Evolutionary conservation across 164 flowering plant species (phyloP), one percentile per base, ranked within the genome.

Genomic region (Dillenia turbinata): DNA sequence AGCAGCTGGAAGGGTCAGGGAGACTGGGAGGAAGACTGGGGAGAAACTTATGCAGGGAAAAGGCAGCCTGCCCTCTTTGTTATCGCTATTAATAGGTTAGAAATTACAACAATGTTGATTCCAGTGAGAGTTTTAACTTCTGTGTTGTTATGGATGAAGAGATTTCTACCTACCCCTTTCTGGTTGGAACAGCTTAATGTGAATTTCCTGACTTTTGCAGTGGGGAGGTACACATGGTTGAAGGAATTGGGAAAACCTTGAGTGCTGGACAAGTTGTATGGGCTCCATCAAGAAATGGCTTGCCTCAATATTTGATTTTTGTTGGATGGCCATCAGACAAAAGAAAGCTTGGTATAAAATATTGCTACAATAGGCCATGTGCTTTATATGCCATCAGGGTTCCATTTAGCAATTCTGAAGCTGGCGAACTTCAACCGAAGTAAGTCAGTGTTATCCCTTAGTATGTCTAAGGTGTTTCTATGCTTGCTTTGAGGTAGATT

Each of bases 201-300:
- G 56, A 62, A 40, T 46, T 69, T 52, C 44, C 9, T 53, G 26
- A 69, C 2, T 51, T 67, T 47, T 74, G 47, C 86, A 95, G 99
- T 79, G 99, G 96, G 65, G 86, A 84, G 58, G 89, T 82, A 44
- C 81, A 66, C 45, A 66, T 71, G 69, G 89, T 92, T 17, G 67
- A 79, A 64, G 93, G 96, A 72, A 77, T 95, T 58, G 61, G 72
- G 24, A 84, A 78, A 69, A 80, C 89, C 59, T 49, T 89, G 69
- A 92, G 96, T 67, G 85, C 80, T 68, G 97, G 99, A 16, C 99
- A 95, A 75, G 99, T 90, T 73, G 79, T 92, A 24, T 95, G 99
- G 99, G 86, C 90, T 59, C 99, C 99, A 64, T 22, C 80, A 44
- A 50, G 61, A 33, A 61, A 76, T 52, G 78, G 73, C 33, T 52